Percentiles rank a stretch among this genome's conserved stretches.
phyloP scores from a whole-genome alignment of 805 yeast species.

The Pichia nanzhaoensis region DNA sequence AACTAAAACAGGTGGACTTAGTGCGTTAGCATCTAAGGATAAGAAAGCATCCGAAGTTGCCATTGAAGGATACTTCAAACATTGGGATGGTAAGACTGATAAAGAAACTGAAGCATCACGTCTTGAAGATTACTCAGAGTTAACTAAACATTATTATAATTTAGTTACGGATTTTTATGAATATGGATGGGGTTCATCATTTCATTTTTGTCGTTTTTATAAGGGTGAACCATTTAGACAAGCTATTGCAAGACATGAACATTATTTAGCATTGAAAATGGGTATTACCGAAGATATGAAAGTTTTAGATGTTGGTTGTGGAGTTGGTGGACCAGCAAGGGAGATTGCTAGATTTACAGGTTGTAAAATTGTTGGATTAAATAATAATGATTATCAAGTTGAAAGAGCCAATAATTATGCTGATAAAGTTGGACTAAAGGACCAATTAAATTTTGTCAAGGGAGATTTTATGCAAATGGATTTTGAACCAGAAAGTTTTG shows the following conservation, averaged over 20 bases:
- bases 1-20: slow-evolving; percentile 59
- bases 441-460: slow-evolving; percentile 79
- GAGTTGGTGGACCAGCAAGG: slow-evolving; percentile 99
- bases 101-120: slow-evolving; percentile 64
- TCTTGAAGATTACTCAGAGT: slow-evolving; percentile 77
- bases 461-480: slow-evolving; percentile 99
- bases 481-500: slow-evolving; percentile 82
- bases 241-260: slow-evolving; percentile 96
- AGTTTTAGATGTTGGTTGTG: slow-evolving; percentile 97
- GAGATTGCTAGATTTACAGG: slow-evolving; percentile 90
- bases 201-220: slow-evolving; percentile 94
- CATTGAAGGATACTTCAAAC: slow-evolving; percentile 84
- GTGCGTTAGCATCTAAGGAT: slow-evolving; percentile 73
- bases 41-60: slow-evolving; percentile 77
- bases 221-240: slow-evolving; percentile 89
- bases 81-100: slow-evolving; percentile 91
- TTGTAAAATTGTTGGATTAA: slow-evolving; percentile 79
- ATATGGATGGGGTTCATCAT: slow-evolving; percentile 98
- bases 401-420: slow-evolving; percentile 86
- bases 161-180: slow-evolving; percentile 97
- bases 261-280: slow-evolving; percentile 84
- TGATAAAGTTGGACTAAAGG: slow-evolving; percentile 50
- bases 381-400: slow-evolving; percentile 96
- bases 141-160: slow-evolving; percentile 94
- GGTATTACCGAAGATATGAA: slow-evolving; percentile 71